Evolutionary conservation across 2,329 filamentous ascomycete genomes (phyloP).

Genomic region (Plenodomus biglobosus): DNA sequence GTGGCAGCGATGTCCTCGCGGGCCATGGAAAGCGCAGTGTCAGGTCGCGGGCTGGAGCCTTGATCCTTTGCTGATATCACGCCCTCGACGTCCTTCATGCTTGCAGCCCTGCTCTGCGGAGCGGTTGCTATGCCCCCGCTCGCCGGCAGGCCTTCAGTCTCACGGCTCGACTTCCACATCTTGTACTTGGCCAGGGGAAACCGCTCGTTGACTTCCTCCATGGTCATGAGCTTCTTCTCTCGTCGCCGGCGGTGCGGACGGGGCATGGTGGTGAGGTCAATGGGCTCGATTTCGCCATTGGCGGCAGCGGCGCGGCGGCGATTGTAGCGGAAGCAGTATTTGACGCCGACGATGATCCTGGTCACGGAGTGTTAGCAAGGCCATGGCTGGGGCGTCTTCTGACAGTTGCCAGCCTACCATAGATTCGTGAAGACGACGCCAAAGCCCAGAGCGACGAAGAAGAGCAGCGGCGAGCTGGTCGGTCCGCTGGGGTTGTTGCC

Average conservation of each 20-base stretch:
- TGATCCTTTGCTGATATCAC: slow-evolving; percentile 35
- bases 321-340: slow-evolving; percentile 99
- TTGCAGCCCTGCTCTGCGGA: slow-evolving; percentile 71
- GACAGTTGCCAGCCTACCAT: slow-evolving; percentile 62
- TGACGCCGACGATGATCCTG: slow-evolving; percentile 99
- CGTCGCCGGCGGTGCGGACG: slow-evolving; percentile 80
- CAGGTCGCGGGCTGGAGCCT: slow-evolving; percentile 37
- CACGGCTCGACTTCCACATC: slow-evolving; percentile 81
- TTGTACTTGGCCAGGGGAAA: slow-evolving; percentile 98
- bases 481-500: slow-evolving; percentile 48
- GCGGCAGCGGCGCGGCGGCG: slow-evolving; percentile 83
- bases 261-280: slow-evolving; percentile 83
- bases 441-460: slow-evolving; percentile 95
- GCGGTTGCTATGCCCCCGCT: slow-evolving; percentile 75
- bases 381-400: background rate
- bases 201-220: slow-evolving; percentile 97
- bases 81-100: slow-evolving; percentile 66
- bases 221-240: slow-evolving; percentile 98
- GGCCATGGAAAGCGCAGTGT: slow-evolving; percentile 46
- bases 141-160: slow-evolving; percentile 79
- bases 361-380: background rate
- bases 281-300: slow-evolving; percentile 73
- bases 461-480: slow-evolving; percentile 75
- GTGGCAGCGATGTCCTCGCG: slow-evolving; percentile 44
- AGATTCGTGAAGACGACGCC: slow-evolving; percentile 98